phyloP scores from a whole-genome alignment of 2,329 filamentous ascomycete genomes.

The Alternaria arborescens region DNA sequence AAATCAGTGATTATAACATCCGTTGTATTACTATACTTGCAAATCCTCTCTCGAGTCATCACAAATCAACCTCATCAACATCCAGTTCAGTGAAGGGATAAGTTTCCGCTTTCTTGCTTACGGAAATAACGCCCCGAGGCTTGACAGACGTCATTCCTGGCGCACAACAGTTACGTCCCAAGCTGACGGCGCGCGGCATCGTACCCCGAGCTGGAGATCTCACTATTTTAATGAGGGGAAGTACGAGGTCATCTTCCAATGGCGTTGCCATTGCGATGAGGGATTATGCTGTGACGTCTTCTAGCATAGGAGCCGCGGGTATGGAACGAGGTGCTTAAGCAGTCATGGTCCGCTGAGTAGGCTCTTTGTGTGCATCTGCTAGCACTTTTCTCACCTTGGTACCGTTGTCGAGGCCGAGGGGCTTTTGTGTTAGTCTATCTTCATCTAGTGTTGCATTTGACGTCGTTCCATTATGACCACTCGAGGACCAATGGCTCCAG shows the following conservation, averaged over 20 bases:
- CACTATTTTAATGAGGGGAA: constrained; percentile 19
- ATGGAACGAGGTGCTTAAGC: constrained; percentile 13
- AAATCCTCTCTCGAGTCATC: fast-evolving
- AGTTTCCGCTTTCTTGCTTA: neutral
- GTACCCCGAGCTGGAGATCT: constrained; percentile 8
- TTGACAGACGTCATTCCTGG: constrained; percentile 25
- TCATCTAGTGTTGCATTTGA: neutral
- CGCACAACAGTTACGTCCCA: constrained; percentile 12
- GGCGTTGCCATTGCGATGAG: neutral
- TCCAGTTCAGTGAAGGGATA: neutral
- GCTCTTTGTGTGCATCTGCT: neutral
- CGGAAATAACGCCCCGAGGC: constrained; percentile 14
- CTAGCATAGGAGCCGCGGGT: constrained; percentile 7
- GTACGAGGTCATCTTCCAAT: constrained; percentile 14
- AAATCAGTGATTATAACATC: neutral
- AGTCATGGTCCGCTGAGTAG: constrained; percentile 1
- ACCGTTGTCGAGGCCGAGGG: neutral
- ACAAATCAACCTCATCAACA: fast-evolving
- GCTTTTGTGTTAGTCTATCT: neutral
- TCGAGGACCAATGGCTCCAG: constrained; percentile 26
- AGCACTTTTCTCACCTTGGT: neutral
- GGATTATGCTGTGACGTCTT: constrained; percentile 23
- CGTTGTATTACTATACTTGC: neutral
- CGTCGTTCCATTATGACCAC: constrained; percentile 10
- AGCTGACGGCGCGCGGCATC: constrained; percentile 18